Evolutionary conservation across 352 stramenopile species (phyloP).

Genomic region (Pythium insidiosum): DNA sequence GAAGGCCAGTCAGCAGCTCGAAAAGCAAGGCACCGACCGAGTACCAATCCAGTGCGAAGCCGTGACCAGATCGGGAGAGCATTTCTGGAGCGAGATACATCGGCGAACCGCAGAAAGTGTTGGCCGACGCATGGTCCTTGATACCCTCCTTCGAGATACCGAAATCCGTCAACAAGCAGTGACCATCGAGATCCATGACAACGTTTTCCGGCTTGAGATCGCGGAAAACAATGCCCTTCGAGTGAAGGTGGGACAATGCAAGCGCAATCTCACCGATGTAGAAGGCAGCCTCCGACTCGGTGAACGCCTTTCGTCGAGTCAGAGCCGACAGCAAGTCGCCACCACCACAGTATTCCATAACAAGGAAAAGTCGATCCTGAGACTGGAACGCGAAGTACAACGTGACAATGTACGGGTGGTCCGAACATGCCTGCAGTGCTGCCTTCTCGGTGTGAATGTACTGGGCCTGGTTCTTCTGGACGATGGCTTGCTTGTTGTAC

Average conservation of each 20-base stretch:
- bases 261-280: constrained; percentile 83
- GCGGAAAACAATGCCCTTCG: constrained; percentile 84
- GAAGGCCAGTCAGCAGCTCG: constrained; percentile 73
- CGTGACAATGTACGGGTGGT: constrained; percentile 84
- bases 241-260: constrained; percentile 76
- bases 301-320: constrained; percentile 75
- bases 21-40: constrained; percentile 73
- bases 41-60: constrained; percentile 83
- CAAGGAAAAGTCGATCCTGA: constrained; percentile 71
- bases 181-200: constrained; percentile 78
- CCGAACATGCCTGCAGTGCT: constrained; percentile 70
- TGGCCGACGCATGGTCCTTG: constrained; percentile 79
- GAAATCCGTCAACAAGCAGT: constrained; percentile 79
- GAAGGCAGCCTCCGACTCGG: constrained; percentile 67
- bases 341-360: constrained; percentile 84
- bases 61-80: constrained; percentile 71
- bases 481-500: constrained; percentile 85
- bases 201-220: constrained; percentile 85
- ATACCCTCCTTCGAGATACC: constrained; percentile 85
- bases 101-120: constrained; percentile 81
- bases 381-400: constrained; percentile 84
- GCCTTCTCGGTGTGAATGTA: constrained; percentile 85
- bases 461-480: constrained; percentile 85
- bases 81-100: constrained; percentile 85
- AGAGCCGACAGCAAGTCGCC: constrained; percentile 71